Conservation (phyloP, 2,329 filamentous ascomycete species). For the Penicillium sp. region DNA sequence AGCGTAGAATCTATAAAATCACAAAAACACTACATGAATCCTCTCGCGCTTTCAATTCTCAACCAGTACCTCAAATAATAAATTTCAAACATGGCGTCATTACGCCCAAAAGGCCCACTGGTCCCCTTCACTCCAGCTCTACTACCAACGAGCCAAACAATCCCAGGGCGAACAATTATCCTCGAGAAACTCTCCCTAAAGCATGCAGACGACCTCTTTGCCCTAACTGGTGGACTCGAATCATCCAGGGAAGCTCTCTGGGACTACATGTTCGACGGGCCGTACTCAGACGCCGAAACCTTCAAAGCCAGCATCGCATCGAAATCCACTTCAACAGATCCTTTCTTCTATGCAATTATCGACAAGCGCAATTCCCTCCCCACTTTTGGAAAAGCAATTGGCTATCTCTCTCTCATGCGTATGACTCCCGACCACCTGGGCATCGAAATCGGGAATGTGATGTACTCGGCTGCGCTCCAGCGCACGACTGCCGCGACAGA, state of each 20-base stretch:
- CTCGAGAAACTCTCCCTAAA: slow-evolving; percentile 27
- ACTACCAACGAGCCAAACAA: slow-evolving; percentile 7
- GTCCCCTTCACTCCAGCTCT: slow-evolving; percentile 10
- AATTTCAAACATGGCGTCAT: slow-evolving; percentile 1
- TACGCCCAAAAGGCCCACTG: slow-evolving; percentile 11
- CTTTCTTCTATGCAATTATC: slow-evolving; percentile 48
- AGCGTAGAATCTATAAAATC: not conserved
- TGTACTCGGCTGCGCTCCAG: slow-evolving; percentile 52
- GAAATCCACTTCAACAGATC: slow-evolving; percentile 32
- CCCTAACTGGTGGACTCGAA: slow-evolving; percentile 25
- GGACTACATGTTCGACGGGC: slow-evolving; percentile 44
- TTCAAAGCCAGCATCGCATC: slow-evolving; percentile 30
- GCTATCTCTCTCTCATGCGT: slow-evolving; percentile 46
- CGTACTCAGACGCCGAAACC: slow-evolving; percentile 30
- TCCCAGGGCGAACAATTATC: slow-evolving; percentile 26
- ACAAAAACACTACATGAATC: not conserved
- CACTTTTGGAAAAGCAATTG: slow-evolving; percentile 38
- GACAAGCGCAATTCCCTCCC: slow-evolving; percentile 28
- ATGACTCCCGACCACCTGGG: slow-evolving; percentile 50
- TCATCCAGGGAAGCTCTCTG: slow-evolving; percentile 31
- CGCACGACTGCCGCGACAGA: slow-evolving; percentile 59
- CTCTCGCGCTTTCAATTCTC: not conserved
- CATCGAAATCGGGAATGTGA: slow-evolving; percentile 58
- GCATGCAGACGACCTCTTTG: slow-evolving; percentile 34
- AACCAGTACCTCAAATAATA: not conserved